Conservation (phyloP, 495 filamentous ascomycete genomes). For the Penicillium salamii region DNA sequence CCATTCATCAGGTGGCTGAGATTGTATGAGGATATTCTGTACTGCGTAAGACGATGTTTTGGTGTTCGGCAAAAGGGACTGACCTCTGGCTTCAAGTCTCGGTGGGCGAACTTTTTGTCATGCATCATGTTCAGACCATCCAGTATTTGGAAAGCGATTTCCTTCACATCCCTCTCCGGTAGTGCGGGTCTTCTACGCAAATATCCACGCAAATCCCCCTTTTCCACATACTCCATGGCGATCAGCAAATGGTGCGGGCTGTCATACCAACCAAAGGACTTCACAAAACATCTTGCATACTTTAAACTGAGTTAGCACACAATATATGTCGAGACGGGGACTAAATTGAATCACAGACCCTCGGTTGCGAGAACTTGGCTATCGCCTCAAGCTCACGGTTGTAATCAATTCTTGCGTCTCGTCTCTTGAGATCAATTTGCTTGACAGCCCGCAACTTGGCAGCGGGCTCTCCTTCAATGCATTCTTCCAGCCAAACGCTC, state of each 20-base stretch:
- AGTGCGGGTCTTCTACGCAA: constrained; percentile 13
- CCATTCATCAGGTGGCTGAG: constrained; percentile 22
- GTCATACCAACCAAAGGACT: constrained; percentile 36
- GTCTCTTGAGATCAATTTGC: constrained; percentile 7
- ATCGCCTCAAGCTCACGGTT: constrained; percentile 40
- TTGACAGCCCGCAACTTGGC: constrained; percentile 20
- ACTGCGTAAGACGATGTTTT: no score
- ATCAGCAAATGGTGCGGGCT: constrained; percentile 24
- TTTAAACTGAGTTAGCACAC: neutral
- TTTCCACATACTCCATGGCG: constrained; percentile 38
- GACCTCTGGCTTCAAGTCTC: constrained; percentile 52
- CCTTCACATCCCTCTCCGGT: constrained; percentile 34
- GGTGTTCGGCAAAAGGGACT: constrained; percentile 9
- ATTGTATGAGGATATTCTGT: constrained; percentile 12
- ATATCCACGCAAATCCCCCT: constrained; percentile 19
- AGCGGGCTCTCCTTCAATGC: no score
- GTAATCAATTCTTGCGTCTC: constrained; percentile 23
- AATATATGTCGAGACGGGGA: no score
- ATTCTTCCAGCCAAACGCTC: no score
- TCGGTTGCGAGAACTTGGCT: constrained; percentile 38
- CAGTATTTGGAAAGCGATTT: constrained; percentile 40
- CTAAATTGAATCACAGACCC: neutral
- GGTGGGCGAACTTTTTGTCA: constrained; percentile 41
- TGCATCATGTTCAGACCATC: constrained; percentile 48
- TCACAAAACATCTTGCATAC: constrained; percentile 27